Conservation (phyloP, 2,329 filamentous ascomycete species). For the Scytalidium lignicola region DNA sequence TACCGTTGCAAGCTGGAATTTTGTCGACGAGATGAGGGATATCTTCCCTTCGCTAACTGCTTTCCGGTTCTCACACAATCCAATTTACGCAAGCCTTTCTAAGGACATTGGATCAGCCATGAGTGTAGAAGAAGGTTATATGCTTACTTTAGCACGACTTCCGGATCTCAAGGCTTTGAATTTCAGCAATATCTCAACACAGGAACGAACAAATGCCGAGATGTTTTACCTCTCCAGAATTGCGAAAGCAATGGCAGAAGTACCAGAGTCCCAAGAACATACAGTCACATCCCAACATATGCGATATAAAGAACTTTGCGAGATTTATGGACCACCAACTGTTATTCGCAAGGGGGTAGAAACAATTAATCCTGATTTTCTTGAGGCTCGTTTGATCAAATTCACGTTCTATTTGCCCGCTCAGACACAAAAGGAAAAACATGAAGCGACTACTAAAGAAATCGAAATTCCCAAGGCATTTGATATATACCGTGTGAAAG, state of each 20-base stretch:
- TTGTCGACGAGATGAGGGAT: slow-evolving; percentile 63
- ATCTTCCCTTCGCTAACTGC: slow-evolving; percentile 69
- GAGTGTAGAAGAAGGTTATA: slow-evolving; percentile 75
- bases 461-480: slow-evolving; percentile 65
- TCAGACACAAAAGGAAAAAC: slow-evolving; percentile 9
- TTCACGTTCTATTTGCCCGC: slow-evolving; percentile 46
- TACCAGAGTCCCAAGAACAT: slow-evolving; percentile 46
- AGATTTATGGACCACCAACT: slow-evolving; percentile 66
- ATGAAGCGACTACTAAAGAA: slow-evolving; percentile 14
- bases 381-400: slow-evolving; percentile 71
- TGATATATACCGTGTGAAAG: slow-evolving; percentile 77
- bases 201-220: slow-evolving; percentile 82
- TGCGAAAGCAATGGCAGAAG: slow-evolving; percentile 63
- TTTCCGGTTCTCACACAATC: slow-evolving; percentile 81
- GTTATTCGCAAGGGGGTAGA: slow-evolving; percentile 45
- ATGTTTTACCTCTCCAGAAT: slow-evolving; percentile 90
- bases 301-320: slow-evolving; percentile 69
- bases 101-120: slow-evolving; percentile 35
- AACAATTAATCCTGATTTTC: slow-evolving; percentile 67
- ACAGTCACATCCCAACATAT: slow-evolving; percentile 60
- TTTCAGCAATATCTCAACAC: slow-evolving; percentile 62
- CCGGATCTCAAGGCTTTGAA: slow-evolving; percentile 64
- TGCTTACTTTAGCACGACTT: slow-evolving; percentile 78
- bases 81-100: slow-evolving; percentile 56
- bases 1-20: slow-evolving; percentile 61